Evolutionary conservation across 169 alveolate species (phyloP).

Genomic region (Amoebophrya sp.): DNA sequence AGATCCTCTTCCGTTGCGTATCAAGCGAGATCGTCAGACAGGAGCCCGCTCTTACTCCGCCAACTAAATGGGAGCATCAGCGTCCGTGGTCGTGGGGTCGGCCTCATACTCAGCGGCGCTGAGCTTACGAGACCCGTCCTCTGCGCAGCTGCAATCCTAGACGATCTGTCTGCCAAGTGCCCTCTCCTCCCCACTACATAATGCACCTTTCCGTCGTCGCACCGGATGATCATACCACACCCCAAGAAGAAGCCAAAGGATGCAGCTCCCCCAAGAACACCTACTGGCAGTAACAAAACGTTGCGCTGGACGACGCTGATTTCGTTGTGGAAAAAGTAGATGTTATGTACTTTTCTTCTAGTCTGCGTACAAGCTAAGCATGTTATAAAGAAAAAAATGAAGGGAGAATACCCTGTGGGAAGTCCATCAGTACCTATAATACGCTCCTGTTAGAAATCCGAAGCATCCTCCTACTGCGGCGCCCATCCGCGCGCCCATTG

Average conservation of each 20-base stretch:
- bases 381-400: too few species aligned
- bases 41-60: too few species aligned
- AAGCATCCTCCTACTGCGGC: neutral
- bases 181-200: too few species aligned
- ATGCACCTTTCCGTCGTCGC: slow-evolving; percentile 22
- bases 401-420: too few species aligned
- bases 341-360: neutral
- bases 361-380: too few species aligned
- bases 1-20: too few species aligned
- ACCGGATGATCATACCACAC: slow-evolving; percentile 35
- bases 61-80: neutral
- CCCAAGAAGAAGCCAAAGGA: slow-evolving; percentile 37
- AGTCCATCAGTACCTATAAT: neutral
- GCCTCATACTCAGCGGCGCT: neutral
- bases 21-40: too few species aligned
- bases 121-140: neutral
- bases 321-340: neutral
- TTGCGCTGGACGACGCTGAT: neutral
- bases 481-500: slow-evolving; percentile 15
- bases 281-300: neutral
- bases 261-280: slow-evolving; percentile 38
- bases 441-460: slow-evolving; percentile 1
- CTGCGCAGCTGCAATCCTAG: neutral
- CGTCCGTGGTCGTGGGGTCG: neutral
- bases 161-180: too few species aligned